Percentiles rank a stretch among this genome's conserved stretches.
Evolutionary conservation across 768 basidiomycete species (phyloP).

Genomic region (Gyrodon lividus): DNA sequence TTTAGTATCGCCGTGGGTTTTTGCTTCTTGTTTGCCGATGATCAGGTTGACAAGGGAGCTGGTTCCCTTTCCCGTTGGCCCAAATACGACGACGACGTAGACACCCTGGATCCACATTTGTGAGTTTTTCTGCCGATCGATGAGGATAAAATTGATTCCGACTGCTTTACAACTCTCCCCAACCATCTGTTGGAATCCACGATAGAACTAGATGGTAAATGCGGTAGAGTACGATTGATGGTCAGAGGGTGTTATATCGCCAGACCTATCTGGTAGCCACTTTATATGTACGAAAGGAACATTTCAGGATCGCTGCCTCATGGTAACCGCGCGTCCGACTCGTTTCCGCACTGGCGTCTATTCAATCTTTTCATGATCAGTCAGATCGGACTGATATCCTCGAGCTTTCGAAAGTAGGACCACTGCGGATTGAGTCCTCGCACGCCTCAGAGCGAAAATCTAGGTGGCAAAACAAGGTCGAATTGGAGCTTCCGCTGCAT

Average conservation of each 20-base stretch:
- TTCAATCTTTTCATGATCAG: too few relatives aligned
- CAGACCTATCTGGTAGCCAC: background rate
- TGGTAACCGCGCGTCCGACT: background rate
- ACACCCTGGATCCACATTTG: background rate
- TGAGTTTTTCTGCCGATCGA: background rate
- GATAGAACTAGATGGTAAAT: too few relatives aligned
- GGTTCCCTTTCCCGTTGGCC: constrained; percentile 11
- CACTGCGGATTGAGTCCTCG: too few relatives aligned
- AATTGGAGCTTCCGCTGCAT: too few relatives aligned
- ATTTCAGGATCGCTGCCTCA: background rate
- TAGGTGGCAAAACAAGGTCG: too few relatives aligned
- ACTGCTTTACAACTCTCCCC: background rate
- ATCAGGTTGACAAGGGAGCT: constrained; percentile 16
- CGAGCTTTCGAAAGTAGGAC: too few relatives aligned
- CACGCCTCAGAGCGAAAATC: too few relatives aligned
- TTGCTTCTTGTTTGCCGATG: background rate
- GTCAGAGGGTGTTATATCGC: background rate
- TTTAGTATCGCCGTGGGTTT: background rate
- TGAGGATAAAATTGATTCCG: background rate
- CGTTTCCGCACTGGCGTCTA: background rate
- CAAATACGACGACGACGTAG: constrained; percentile 12
- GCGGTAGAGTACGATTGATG: background rate
- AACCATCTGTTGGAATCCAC: background rate
- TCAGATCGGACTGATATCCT: too few relatives aligned
- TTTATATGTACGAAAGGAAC: background rate